Evolutionary conservation across 306 rosid species (phyloP).

Genomic region (Acacia crassicarpa): DNA sequence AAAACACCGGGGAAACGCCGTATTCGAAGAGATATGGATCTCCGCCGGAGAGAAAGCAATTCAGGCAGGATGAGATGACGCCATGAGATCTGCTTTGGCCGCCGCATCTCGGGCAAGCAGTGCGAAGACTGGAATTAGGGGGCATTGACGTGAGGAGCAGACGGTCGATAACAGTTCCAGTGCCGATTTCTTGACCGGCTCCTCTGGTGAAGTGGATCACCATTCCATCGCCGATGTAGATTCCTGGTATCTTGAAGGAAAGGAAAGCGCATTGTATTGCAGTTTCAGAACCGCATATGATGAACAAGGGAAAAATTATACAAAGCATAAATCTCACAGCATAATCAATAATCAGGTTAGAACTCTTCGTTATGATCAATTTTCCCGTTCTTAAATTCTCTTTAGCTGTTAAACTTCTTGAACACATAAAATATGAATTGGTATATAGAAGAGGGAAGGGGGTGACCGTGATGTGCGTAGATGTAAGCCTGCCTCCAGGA

Average conservation of each 20-base stretch:
- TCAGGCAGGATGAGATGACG: conserved; percentile 65
- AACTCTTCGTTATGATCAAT: not conserved
- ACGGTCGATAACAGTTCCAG: conserved; percentile 42
- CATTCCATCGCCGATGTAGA: conserved; percentile 59
- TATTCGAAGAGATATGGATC: conserved; percentile 60
- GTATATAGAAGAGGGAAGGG: not conserved
- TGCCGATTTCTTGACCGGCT: conserved; percentile 47
- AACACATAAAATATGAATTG: no score
- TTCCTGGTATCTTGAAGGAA: conserved; percentile 49
- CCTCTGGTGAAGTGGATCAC: conserved; percentile 79
- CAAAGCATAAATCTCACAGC: not conserved
- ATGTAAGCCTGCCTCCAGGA: conserved; percentile 75
- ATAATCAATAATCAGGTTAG: not conserved
- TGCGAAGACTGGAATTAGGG: conserved; percentile 30
- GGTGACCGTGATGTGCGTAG: conserved; percentile 76
- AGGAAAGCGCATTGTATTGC: not conserved
- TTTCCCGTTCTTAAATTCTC: not conserved
- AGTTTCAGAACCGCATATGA: conserved; percentile 6
- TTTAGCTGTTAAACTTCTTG: no score
- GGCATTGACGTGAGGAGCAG: conserved; percentile 44
- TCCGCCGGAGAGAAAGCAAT: conserved; percentile 62
- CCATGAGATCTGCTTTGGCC: conserved; percentile 39
- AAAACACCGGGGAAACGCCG: conserved; percentile 44
- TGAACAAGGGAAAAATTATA: not conserved
- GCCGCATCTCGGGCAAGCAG: conserved; percentile 60